Conservation (phyloP, 208 protist genomes). For the Trypanosoma caninum region DNA sequence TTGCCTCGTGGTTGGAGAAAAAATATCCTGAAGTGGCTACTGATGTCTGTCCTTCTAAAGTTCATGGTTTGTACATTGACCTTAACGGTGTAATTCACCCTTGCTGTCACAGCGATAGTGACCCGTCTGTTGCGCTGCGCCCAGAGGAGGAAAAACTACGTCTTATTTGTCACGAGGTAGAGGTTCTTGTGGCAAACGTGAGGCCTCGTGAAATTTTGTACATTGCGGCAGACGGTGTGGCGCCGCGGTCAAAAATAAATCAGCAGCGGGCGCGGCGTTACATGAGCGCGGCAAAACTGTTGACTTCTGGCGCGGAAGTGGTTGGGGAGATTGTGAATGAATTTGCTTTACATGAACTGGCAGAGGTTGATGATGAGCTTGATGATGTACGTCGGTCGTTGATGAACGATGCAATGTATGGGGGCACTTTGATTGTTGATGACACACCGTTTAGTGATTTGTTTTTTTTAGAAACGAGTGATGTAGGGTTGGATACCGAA, state of each 20-base stretch:
- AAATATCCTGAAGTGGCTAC: slow-evolving; percentile 74
- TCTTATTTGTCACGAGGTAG: slow-evolving; percentile 94
- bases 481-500: no score
- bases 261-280: slow-evolving; percentile 96
- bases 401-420: slow-evolving; percentile 52
- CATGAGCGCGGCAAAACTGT: slow-evolving; percentile 44
- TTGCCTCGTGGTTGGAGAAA: slow-evolving; percentile 75
- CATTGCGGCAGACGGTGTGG: slow-evolving; percentile 97
- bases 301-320: not conserved
- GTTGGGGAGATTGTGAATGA: slow-evolving; percentile 45
- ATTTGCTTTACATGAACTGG: slow-evolving; percentile 42
- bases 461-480: not conserved
- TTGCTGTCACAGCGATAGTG: slow-evolving; percentile 95
- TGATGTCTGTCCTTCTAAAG: slow-evolving; percentile 29
- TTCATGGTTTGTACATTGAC: slow-evolving; percentile 92
- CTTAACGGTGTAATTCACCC: slow-evolving; percentile 98
- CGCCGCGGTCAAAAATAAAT: slow-evolving; percentile 99
- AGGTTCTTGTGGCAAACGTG: slow-evolving; percentile 94
- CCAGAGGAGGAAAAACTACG: slow-evolving; percentile 74
- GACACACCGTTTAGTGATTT: not conserved
- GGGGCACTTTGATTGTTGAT: slow-evolving; percentile 9
- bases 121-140: slow-evolving; percentile 47
- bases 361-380: slow-evolving; percentile 38
- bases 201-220: slow-evolving; percentile 95
- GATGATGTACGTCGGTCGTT: slow-evolving; percentile 41